Base-by-base conservation (phyloP, 2,329 filamentous ascomycete genomes). In the Claviceps digitariae region DNA sequence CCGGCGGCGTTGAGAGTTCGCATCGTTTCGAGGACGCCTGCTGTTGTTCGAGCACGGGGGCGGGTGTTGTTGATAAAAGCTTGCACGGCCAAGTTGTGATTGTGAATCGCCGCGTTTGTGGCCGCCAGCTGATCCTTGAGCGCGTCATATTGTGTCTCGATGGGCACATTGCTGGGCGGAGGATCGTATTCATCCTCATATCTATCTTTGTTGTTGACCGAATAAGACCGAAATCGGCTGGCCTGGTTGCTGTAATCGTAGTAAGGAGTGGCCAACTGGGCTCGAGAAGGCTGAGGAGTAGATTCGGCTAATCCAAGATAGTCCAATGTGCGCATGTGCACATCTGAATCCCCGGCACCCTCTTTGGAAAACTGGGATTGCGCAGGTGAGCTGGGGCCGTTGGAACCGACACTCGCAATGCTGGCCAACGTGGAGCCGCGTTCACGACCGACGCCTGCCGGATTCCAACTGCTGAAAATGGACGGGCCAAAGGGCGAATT, bases 121-220 rank as follows among this genome's bases (percentile, higher is more conserved):
- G 78, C 79, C 23, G 79, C 81, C 38, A 84, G 69, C 62, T 83
- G 78, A 60, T 81, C 78, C 58, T 83, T 79, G 38, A 83, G 69
- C 50, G 79, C 81, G 54, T 84, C 78, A 56, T 81, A 81, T 51
- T 81, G 75, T 56, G 64, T 75, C 55, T 82, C 78, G 46, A 79
- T 70, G 21, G 70, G 69, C 52, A 79, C 31, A 13, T 49, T 44
- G 10, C 45, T 64, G 54, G 71, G 65, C 23, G 76, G 76, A 21
- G 66, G 62, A 40, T 78, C 83, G 56, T 86, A 88, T 56, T 90
- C 86, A 27, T 90, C 85, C 51, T 94, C 90, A 62, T 97, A 97
- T 67, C 93, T 94, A 67, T 97, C 91, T 69, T 95, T 96, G 53
- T 95, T 94, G 69, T 98, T 98, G 59, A 98, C 93, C 1, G 93